Evolutionary conservation across 306 rosid species (phyloP).

Genomic region (Gynostemma pentaphyllum): DNA sequence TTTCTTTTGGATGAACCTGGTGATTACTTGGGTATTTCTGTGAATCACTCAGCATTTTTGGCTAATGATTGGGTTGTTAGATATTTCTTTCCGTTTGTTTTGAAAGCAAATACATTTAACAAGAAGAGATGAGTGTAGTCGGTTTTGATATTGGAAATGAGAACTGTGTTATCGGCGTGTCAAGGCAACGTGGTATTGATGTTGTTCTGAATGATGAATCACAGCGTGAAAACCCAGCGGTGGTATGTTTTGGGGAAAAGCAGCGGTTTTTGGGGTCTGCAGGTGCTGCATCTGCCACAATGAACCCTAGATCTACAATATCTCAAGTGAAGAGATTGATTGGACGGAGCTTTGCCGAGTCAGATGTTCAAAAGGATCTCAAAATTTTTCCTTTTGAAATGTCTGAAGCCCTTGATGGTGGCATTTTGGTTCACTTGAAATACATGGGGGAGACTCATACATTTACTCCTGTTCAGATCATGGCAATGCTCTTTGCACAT

Average conservation of each 20-base stretch:
- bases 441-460: conserved; percentile 30
- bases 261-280: conserved; percentile 88
- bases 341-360: conserved; percentile 39
- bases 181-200: conserved; percentile 74
- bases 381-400: conserved; percentile 49
- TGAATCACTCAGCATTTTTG: not conserved
- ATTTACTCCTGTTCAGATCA: conserved; percentile 59
- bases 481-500: conserved; percentile 74
- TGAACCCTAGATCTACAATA: conserved; percentile 59
- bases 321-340: conserved; percentile 78
- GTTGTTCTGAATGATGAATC: conserved; percentile 77
- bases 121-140: conserved; percentile 52
- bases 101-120: no score
- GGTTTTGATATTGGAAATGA: conserved; percentile 90
- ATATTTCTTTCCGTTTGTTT: no score
- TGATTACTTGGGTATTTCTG: not conserved
- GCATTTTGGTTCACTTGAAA: conserved; percentile 52
- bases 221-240: conserved; percentile 72
- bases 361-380: conserved; percentile 41
- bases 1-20: conserved; percentile 3
- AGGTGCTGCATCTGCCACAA: conserved; percentile 67
- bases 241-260: conserved; percentile 72
- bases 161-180: conserved; percentile 76
- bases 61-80: not conserved
- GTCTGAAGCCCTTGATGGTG: conserved; percentile 46